Conservation (phyloP, 805 yeast genomes). For the Candida nonsorbophila region DNA sequence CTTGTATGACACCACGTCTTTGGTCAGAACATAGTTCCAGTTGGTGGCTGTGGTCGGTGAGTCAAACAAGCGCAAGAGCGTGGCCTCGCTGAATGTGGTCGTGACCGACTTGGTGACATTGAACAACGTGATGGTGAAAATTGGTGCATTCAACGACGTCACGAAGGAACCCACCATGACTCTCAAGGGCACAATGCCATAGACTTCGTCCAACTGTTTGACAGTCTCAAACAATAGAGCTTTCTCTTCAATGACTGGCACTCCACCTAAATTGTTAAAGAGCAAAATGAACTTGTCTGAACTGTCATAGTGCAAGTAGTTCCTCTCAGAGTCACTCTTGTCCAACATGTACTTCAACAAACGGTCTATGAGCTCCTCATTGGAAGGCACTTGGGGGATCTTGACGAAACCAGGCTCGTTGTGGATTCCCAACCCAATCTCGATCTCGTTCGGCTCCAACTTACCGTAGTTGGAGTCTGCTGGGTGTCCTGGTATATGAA, state of each 20-base stretch:
- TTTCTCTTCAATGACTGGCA: slow-evolving; percentile 25
- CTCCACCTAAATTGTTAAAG: slow-evolving; percentile 34
- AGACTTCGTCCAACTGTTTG: slow-evolving; percentile 15
- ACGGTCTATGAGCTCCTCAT: slow-evolving; percentile 21
- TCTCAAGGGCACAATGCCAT: slow-evolving; percentile 20
- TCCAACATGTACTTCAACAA: slow-evolving; percentile 21
- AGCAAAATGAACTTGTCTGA: slow-evolving; percentile 24
- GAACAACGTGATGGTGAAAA: slow-evolving; percentile 30
- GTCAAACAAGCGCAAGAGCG: slow-evolving; percentile 24
- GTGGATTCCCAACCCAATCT: slow-evolving; percentile 34
- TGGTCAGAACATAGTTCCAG: slow-evolving; percentile 16
- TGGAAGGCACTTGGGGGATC: slow-evolving; percentile 21
- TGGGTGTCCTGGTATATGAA: slow-evolving; percentile 30
- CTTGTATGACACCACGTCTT: slow-evolving; percentile 12
- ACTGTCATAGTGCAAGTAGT: slow-evolving; percentile 20
- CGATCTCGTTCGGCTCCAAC: slow-evolving; percentile 21
- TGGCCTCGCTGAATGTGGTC: slow-evolving; percentile 11
- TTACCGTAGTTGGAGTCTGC: slow-evolving; percentile 16
- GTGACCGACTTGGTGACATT: slow-evolving; percentile 24
- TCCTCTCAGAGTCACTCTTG: slow-evolving; percentile 19
- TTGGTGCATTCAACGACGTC: slow-evolving; percentile 32
- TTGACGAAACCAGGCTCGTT: slow-evolving; percentile 34
- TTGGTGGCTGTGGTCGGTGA: slow-evolving; percentile 21
- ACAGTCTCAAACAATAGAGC: slow-evolving; percentile 18
- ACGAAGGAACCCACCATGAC: slow-evolving; percentile 29